These are phyloP conservation scores for Ogataea haglerorum DNA, from an alignment of 805 yeast genomes.

Conservation along the genomic window DNA sequence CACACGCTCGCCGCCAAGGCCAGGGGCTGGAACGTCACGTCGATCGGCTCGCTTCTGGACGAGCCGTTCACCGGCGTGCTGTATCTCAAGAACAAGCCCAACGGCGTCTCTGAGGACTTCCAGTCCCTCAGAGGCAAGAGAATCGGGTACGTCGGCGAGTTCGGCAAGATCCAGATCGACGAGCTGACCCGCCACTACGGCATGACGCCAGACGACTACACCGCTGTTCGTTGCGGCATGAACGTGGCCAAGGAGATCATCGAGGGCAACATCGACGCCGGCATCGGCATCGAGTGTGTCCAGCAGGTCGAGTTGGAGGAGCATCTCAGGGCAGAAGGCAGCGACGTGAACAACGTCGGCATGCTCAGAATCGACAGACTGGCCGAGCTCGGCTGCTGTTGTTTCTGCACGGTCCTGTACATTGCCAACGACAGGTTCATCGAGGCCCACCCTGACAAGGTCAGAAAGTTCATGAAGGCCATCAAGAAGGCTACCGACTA, in stretches of 20 bases:
- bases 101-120: constrained; percentile 50
- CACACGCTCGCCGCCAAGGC: constrained; percentile 60
- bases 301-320: constrained; percentile 58
- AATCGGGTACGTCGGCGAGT: constrained; percentile 58
- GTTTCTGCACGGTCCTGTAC: constrained; percentile 55
- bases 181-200: constrained; percentile 55
- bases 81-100: constrained; percentile 41
- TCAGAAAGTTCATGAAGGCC: constrained; percentile 43
- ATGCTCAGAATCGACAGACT: constrained; percentile 55
- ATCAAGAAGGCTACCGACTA: constrained; percentile 50
- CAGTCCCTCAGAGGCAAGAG: constrained; percentile 48
- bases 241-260: constrained; percentile 54
- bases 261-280: constrained; percentile 55
- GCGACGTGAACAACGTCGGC: constrained; percentile 44
- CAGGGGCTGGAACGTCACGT: constrained; percentile 54
- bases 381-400: constrained; percentile 57
- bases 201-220: constrained; percentile 52
- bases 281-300: constrained; percentile 57
- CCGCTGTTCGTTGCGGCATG: constrained; percentile 59
- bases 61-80: constrained; percentile 58
- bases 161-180: constrained; percentile 56
- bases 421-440: constrained; percentile 50
- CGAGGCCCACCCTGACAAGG: constrained; percentile 44
- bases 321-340: constrained; percentile 41
- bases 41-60: constrained; percentile 51